Evolutionary conservation across 768 basidiomycete genomes (phyloP).

Genomic region (Tephrocybe sp.): DNA sequence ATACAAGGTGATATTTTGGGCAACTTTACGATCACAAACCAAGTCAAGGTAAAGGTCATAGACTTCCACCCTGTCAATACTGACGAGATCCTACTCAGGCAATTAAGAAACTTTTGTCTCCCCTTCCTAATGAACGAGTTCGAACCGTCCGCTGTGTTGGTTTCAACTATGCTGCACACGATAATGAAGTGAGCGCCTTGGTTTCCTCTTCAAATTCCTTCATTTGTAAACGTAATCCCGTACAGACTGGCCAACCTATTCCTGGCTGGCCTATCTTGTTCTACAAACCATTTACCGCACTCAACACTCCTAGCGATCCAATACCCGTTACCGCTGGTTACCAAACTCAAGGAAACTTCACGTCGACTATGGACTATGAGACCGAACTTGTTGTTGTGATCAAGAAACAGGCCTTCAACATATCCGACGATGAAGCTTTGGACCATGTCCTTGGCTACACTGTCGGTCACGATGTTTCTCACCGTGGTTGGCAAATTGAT

Average conservation of each 20-base stretch:
- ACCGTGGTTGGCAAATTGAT: conserved; percentile 44
- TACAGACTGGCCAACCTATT: conserved; percentile 20
- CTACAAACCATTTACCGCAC: conserved; percentile 28
- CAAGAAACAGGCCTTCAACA: conserved; percentile 42
- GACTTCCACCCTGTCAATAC: neutral
- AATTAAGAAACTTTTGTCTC: conserved; percentile 26
- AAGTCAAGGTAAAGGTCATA: conserved; percentile 20
- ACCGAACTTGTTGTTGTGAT: conserved; percentile 42
- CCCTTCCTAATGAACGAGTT: conserved; percentile 25
- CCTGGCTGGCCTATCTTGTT: conserved; percentile 25
- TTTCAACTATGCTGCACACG: conserved; percentile 29
- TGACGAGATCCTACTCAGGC: conserved; percentile 15
- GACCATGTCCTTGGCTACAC: conserved; percentile 42
- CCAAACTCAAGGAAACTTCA: conserved; percentile 40
- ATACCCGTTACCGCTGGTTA: conserved; percentile 31
- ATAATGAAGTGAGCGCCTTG: conserved; percentile 17
- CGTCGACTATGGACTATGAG: conserved; percentile 41
- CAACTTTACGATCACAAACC: conserved; percentile 25
- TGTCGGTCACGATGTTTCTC: conserved; percentile 42
- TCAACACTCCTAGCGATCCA: conserved; percentile 26
- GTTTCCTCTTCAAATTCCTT: neutral
- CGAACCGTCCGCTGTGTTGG: conserved; percentile 30
- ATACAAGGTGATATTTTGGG: conserved; percentile 26
- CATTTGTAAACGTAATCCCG: neutral
- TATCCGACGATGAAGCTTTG: conserved; percentile 39